Evolutionary conservation across 2,329 filamentous ascomycete species (phyloP).

Genomic region (Penicillium palitans): DNA sequence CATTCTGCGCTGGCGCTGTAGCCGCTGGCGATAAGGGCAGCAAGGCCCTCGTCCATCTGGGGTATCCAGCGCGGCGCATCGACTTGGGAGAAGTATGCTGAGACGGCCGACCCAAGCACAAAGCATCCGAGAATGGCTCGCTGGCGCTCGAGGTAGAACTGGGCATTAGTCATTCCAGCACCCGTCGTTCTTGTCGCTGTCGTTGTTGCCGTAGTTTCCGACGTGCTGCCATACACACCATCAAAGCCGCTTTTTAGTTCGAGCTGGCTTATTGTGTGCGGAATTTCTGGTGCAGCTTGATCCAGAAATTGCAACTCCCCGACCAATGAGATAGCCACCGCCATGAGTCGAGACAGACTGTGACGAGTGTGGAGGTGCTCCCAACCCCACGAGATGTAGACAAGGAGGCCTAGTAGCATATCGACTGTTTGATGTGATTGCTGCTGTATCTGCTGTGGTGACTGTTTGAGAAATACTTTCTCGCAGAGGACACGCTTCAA

Average conservation of each 20-base stretch:
- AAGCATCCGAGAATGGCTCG: background rate
- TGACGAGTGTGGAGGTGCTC: background rate
- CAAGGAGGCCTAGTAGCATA: background rate
- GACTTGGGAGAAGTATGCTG: background rate
- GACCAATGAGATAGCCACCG: background rate
- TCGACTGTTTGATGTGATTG: background rate
- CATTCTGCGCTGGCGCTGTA: background rate
- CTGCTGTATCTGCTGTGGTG: background rate
- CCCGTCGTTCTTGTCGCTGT: background rate
- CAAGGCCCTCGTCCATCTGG: background rate
- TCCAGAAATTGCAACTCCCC: background rate
- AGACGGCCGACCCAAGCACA: background rate
- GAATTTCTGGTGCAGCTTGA: background rate
- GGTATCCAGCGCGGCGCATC: background rate
- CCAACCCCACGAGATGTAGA: background rate
- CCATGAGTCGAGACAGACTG: background rate
- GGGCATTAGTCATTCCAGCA: background rate
- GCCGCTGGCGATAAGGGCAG: background rate
- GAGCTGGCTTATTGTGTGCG: background rate
- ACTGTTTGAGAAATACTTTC: background rate
- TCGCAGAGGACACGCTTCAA: background rate
- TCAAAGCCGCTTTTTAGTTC: background rate
- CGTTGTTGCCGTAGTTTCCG: background rate
- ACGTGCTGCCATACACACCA: background rate
- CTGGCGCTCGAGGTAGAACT: background rate